A percentile compares a stretch with the other conserved stretches of the same genome.
Conservation (phyloP, 1,139 yeast species). For the Candida frijolesensis region DNA sequence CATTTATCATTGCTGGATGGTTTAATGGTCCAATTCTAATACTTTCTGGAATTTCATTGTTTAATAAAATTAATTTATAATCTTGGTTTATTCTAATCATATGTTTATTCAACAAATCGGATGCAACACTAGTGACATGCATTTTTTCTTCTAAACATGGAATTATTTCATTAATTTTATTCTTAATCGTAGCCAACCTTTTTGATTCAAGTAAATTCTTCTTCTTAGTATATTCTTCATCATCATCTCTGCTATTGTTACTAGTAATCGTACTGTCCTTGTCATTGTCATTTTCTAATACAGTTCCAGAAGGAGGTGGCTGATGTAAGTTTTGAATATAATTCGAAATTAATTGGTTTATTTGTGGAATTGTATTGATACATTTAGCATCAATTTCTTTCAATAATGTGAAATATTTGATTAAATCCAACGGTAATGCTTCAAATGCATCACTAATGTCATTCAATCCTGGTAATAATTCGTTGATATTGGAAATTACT, state of each 20-base stretch:
- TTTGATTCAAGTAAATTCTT: constrained; percentile 14
- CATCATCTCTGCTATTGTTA: background rate
- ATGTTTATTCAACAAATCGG: constrained; percentile 73
- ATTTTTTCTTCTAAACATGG: constrained; percentile 96
- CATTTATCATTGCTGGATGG: constrained; percentile 85
- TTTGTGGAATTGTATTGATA: constrained; percentile 69
- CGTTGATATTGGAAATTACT: constrained; percentile 36
- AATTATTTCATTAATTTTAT: constrained; percentile 66
- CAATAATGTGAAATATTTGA: constrained; percentile 82
- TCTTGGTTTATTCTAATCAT: constrained; percentile 77
- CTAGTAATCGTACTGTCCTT: constrained; percentile 8
- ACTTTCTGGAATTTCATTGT: constrained; percentile 73
- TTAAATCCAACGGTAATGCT: constrained; percentile 83
- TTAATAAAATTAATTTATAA: constrained; percentile 66
- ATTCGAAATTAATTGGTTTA: constrained; percentile 57
- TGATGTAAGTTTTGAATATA: constrained; percentile 52
- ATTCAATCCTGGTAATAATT: constrained; percentile 81
- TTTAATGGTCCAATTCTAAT: constrained; percentile 71
- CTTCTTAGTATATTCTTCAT: background rate
- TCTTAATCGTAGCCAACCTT: constrained; percentile 40
- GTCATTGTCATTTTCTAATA: background rate
- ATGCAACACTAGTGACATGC: constrained; percentile 94
- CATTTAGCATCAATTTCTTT: constrained; percentile 96
- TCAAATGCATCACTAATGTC: constrained; percentile 91
- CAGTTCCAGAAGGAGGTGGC: background rate